phyloP scores from a whole-genome alignment of 129 eudicot genomes.

The Pulicaria dysenterica region DNA sequence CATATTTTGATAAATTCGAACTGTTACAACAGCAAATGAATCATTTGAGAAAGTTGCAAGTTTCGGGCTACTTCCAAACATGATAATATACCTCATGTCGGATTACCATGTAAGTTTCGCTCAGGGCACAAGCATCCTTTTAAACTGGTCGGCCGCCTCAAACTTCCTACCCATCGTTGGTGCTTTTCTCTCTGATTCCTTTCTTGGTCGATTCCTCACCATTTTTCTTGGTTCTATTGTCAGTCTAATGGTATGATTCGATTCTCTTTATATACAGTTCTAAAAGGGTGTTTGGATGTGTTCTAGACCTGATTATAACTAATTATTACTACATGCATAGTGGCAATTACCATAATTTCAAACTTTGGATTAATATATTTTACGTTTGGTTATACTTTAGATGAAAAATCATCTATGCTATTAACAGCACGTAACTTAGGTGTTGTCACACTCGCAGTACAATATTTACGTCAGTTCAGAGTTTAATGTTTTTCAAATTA shows the following conservation, averaged over 20 bases:
- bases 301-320: too few species aligned
- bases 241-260: conserved; percentile 46
- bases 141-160: conserved; percentile 69
- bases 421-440: too few species aligned
- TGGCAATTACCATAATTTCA: too few species aligned
- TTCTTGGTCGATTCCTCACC: conserved; percentile 71
- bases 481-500: neutral
- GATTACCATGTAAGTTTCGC: conserved; percentile 62
- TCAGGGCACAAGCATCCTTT: conserved; percentile 50
- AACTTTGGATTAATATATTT: too few species aligned
- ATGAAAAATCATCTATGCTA: too few species aligned
- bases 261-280: neutral
- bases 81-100: conserved; percentile 64
- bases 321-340: too few species aligned
- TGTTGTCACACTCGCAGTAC: neutral
- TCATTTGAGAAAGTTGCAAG: conserved; percentile 91
- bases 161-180: conserved; percentile 68
- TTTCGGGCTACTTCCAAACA: conserved; percentile 75
- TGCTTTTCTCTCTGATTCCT: conserved; percentile 79
- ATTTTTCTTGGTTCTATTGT: conserved; percentile 65
- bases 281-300: too few species aligned
- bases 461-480: neutral
- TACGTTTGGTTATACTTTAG: too few species aligned
- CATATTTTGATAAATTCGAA: too few species aligned
- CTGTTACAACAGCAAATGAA: conserved; percentile 58